These are phyloP conservation scores for Colletotrichum eremochloae DNA, from an alignment of 2,329 filamentous ascomycete genomes.

Conservation along the genomic window DNA sequence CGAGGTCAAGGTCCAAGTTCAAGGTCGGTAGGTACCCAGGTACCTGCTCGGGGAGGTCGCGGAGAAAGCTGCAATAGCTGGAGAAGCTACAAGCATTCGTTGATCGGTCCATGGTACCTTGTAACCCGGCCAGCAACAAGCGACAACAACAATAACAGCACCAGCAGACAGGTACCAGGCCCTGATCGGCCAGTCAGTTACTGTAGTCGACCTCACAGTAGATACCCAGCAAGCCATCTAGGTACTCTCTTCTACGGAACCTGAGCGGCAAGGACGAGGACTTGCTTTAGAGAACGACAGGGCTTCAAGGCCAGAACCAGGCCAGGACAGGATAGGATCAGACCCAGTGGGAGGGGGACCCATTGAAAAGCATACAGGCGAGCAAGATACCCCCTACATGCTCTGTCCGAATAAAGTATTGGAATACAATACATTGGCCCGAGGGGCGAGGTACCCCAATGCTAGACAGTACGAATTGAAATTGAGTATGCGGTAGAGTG, in stretches of 20 bases:
- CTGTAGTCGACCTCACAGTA: constrained; percentile 9
- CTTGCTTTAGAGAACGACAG: constrained; percentile 5
- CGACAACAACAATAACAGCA: constrained; percentile 14
- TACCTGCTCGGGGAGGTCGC: constrained; percentile 38
- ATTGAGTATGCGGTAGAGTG: not conserved
- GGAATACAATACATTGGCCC: constrained; percentile 33
- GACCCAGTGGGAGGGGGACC: constrained; percentile 14
- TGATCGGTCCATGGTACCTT: constrained; percentile 36
- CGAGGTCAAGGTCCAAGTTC: constrained; percentile 2
- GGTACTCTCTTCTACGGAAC: constrained; percentile 13
- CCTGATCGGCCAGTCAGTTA: not conserved
- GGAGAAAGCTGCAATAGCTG: constrained; percentile 41
- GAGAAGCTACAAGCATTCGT: constrained; percentile 35
- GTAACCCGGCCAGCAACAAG: constrained; percentile 10
- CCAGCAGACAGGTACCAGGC: constrained; percentile 8
- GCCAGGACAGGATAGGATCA: constrained; percentile 25
- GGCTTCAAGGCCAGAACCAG: constrained; percentile 19
- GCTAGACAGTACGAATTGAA: constrained; percentile 24
- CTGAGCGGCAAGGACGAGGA: constrained; percentile 26
- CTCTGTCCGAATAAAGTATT: constrained; percentile 35
- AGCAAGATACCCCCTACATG: constrained; percentile 19
- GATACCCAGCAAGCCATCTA: not conserved
- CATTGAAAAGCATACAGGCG: constrained; percentile 22
- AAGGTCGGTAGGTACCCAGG: constrained; percentile 15
- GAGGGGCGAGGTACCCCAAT: constrained; percentile 22